Evolutionary conservation across 1,139 yeast genomes (phyloP), one percentile per base, ranked within the genome.

Genomic region (Geotrichum cucujoidarum): DNA sequence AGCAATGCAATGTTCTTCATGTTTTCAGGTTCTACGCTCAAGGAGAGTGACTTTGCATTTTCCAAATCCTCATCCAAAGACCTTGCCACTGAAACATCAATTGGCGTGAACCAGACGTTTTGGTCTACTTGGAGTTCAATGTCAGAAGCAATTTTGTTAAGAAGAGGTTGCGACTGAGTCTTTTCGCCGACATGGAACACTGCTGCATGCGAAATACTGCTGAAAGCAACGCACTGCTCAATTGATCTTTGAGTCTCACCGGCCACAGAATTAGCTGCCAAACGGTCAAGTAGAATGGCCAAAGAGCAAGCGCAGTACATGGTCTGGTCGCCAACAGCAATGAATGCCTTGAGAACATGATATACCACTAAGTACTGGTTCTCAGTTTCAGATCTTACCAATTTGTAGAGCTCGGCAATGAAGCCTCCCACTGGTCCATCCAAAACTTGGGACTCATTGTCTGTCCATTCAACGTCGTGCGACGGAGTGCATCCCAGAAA

Each of bases 211-310:
- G 57, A 44, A 11, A 61, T 48, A 31, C 58, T 49, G 8, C 57
- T 44, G 17, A 58, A 43, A 4, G 56, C 57, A 8, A 54, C 47
- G 0, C 59, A 61, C 40, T 60, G 63, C 32, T 53, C 55, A 22
- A 53, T 47, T 1, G 53, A 35, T 40, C 50, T 53, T 13, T 37
- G 47, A 5, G 5, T 6, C 13, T 30, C 33, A 6, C n/a, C n/a
- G 5, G 33, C 13, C 11, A 35, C 16, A 11, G 27, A 25, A 35
- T 20, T 18, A 8, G 46, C 25, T 3, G 53, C 55, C 3, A 51
- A n/a, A 17, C 53, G 55, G 33, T 57, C 56, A 17, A 57, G 35
- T 30, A 55, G 47, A 34, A 57, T 36, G 3, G 57, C 43, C 22
- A 55, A 53, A 3, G 60, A 57, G n/a, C 56, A 45, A 11, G 55